phyloP scores from a whole-genome alignment of 805 yeast species.

The Brettanomyces naardenensis region DNA sequence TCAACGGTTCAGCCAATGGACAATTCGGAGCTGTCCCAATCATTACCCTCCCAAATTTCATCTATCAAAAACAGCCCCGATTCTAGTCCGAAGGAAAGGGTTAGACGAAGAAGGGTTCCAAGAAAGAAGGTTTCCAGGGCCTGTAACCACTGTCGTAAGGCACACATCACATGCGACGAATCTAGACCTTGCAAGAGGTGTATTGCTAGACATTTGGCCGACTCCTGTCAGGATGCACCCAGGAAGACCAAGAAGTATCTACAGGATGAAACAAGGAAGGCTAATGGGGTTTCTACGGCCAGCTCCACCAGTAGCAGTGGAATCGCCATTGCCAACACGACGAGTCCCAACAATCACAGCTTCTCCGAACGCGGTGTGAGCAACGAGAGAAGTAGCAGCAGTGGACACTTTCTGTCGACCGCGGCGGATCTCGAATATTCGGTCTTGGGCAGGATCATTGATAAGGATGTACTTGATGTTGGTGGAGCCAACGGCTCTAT shows the following conservation, averaged over 20 bases:
- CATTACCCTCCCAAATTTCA: too few relatives aligned
- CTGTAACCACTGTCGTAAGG: slow-evolving; percentile 82
- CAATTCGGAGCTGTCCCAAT: too few relatives aligned
- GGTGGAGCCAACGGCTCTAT: background rate
- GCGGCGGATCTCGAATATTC: slow-evolving; percentile 74
- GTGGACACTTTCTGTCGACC: slow-evolving; percentile 44
- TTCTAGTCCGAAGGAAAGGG: too few relatives aligned
- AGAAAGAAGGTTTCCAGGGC: slow-evolving; percentile 72
- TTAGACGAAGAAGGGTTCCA: slow-evolving; percentile 27
- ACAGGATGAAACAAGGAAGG: slow-evolving; percentile 41
- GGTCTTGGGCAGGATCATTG: slow-evolving; percentile 56
- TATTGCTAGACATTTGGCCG: slow-evolving; percentile 54
- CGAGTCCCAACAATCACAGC: too few relatives aligned
- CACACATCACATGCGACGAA: slow-evolving; percentile 89
- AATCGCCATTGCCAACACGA: background rate
- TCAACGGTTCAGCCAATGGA: too few relatives aligned
- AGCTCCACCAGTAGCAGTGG: background rate
- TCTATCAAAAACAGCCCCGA: too few relatives aligned
- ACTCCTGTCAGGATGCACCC: slow-evolving; percentile 82
- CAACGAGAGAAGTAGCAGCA: slow-evolving; percentile 1
- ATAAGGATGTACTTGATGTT: slow-evolving; percentile 29
- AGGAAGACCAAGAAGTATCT: slow-evolving; percentile 79
- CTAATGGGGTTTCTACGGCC: background rate
- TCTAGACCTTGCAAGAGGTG: slow-evolving; percentile 63
- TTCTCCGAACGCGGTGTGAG: background rate